Base-by-base conservation (phyloP, 2,329 filamentous ascomycete species). In the Cytospora leucostoma region DNA sequence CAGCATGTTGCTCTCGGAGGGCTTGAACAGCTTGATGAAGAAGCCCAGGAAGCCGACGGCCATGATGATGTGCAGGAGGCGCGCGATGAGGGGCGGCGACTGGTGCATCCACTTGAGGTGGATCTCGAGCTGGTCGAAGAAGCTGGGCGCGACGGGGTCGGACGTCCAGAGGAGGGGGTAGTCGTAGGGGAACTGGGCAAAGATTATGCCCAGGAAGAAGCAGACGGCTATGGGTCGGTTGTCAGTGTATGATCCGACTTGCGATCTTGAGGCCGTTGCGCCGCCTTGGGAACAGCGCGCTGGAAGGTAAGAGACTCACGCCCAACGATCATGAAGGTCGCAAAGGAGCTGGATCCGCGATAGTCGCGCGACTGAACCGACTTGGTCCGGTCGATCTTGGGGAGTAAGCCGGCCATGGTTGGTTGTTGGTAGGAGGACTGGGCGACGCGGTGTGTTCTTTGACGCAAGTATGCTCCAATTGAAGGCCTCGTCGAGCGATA, bases 171-270 rank as follows among this genome's bases (percentile, higher is more conserved):
- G 89, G 67, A 95, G 88, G 65, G 92, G 90, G 80, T 92, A 95
- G 82, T 96, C 95, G 82, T 98, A 99, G 66, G 95, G 93, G 78
- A 98, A 96, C 67, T 89, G 88, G 71, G 93, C 93, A 85, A 98
- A 99, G 77, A 99, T 89, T 76, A 98, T 93, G 71, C 95, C 95
- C 68, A 99, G 90, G 85, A 98, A 97, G 86, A 99, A 99, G 77
- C 92, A 97, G 68, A 91, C 93, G 68, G 90, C 90, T 93, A 44
- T 60, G 65, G 54, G 19, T 21, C 44, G 56, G n/a, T 35, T 53
- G 68, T 65, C 52, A 65, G 44, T 32, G 62, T 66, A 54, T 60
- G 58, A 59, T 69, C 52, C 21, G 7, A 67, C 65, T 65, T 64
- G 44, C 49, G 47, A 51, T 19, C 33, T 34, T 1, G 2, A 35